phyloP scores from a whole-genome alignment of 192 early-diverging fungal genomes.

The Podila verticillata region DNA sequence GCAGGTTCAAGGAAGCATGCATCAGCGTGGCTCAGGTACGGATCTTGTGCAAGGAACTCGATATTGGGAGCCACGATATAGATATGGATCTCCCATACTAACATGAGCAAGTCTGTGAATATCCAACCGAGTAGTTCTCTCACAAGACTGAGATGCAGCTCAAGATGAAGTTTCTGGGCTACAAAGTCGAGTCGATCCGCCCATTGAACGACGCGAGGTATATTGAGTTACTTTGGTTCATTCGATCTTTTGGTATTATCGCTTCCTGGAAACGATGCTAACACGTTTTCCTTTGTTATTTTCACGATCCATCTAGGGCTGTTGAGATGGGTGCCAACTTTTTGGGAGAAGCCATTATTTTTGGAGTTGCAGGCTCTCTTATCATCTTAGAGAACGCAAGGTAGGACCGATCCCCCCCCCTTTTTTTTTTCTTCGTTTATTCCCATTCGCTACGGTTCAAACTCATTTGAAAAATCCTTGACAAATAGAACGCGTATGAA shows the following conservation, averaged over 20 bases:
- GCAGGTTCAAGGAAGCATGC: slow-evolving; percentile 71
- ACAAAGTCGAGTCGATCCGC: slow-evolving; percentile 77
- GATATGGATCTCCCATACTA: neutral
- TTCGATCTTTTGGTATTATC: neutral
- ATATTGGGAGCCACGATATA: too few relatives aligned
- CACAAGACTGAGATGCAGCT: slow-evolving; percentile 86
- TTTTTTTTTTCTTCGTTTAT: slow-evolving; percentile 1
- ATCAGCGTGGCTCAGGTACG: slow-evolving; percentile 79
- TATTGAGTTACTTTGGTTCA: neutral
- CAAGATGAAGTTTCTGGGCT: slow-evolving; percentile 84
- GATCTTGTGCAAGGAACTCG: too few relatives aligned
- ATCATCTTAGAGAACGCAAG: slow-evolving; percentile 77
- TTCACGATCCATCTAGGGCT: slow-evolving; percentile 53
- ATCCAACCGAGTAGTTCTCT: slow-evolving; percentile 48
- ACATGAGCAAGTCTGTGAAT: neutral
- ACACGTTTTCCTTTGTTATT: neutral
- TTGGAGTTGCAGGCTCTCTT: slow-evolving; percentile 76
- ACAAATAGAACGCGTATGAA: slow-evolving; percentile 54
- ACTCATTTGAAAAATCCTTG: neutral
- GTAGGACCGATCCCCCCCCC: slow-evolving; percentile 45
- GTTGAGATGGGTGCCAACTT: slow-evolving; percentile 87
- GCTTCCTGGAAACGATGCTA: neutral
- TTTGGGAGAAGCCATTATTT: slow-evolving; percentile 79
- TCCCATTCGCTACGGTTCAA: neutral
- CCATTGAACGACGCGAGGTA: slow-evolving; percentile 80